Percentiles rank a stretch among this genome's conserved stretches.
phyloP scores from a whole-genome alignment of 208 protist genomes.

The Angomonas deanei region DNA sequence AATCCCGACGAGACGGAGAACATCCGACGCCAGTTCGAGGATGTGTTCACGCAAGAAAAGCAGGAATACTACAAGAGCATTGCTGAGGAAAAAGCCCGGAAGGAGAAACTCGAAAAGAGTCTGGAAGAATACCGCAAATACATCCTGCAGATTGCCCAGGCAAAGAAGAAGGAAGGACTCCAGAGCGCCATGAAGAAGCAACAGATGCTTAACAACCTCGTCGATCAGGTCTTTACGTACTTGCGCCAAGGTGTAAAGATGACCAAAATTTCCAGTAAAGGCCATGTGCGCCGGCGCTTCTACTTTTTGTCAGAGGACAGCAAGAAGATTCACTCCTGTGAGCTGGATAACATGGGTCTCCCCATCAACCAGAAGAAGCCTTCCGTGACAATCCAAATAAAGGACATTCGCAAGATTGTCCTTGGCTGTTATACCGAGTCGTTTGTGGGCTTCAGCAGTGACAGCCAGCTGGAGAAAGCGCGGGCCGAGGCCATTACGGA shows the following conservation, averaged over 20 bases:
- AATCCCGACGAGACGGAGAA: constrained; percentile 82
- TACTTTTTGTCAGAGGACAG: constrained; percentile 88
- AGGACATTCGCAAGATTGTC: constrained; percentile 81
- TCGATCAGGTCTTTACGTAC: constrained; percentile 87
- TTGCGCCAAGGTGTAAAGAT: constrained; percentile 78
- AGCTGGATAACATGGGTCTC: constrained; percentile 68
- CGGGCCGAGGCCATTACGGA: constrained; percentile 66
- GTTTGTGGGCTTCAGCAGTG: constrained; percentile 66
- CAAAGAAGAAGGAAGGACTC: constrained; percentile 80
- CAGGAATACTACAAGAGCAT: constrained; percentile 67
- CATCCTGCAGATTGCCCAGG: constrained; percentile 67
- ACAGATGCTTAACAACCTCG: constrained; percentile 69
- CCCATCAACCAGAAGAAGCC: constrained; percentile 83
- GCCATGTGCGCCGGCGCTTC: constrained; percentile 64
- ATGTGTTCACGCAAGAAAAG: constrained; percentile 83
- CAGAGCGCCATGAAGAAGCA: constrained; percentile 81
- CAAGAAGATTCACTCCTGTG: constrained; percentile 84
- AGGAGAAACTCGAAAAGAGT: constrained; percentile 86
- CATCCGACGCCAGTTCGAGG: constrained; percentile 84
- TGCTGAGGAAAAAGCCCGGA: constrained; percentile 79
- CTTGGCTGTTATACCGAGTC: constrained; percentile 81
- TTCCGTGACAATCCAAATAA: constrained; percentile 75
- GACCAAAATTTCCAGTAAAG: constrained; percentile 86
- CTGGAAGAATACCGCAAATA: constrained; percentile 77
- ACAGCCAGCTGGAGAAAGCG: constrained; percentile 62